phyloP scores from a whole-genome alignment of 2,329 filamentous ascomycete species.

The Trichoderma asperellum region DNA sequence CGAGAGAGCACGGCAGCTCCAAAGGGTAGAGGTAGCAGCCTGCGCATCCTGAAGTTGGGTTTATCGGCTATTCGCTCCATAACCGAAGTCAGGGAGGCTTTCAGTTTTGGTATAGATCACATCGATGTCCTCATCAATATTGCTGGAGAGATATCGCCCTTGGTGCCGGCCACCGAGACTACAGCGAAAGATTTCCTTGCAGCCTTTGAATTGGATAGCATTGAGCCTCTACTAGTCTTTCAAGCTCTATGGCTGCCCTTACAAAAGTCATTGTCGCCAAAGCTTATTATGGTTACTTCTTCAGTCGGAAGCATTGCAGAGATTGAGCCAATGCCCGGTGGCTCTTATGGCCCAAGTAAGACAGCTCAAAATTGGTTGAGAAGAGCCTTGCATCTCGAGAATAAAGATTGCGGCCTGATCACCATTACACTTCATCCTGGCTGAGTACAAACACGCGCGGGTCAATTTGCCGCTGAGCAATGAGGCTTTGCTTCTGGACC shows the following conservation, averaged over 20 bases:
- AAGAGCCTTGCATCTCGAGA: constrained; percentile 38
- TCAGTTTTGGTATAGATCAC: constrained; percentile 38
- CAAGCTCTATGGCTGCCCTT: constrained; percentile 46
- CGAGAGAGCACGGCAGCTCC: constrained; percentile 32
- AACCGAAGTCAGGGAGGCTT: constrained; percentile 32
- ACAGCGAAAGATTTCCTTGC: constrained; percentile 42
- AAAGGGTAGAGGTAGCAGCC: constrained; percentile 36
- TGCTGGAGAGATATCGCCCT: constrained; percentile 47
- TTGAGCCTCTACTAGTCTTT: constrained; percentile 44
- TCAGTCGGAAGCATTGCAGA: constrained; percentile 42
- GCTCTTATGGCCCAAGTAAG: constrained; percentile 44
- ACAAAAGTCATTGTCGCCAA: constrained; percentile 36
- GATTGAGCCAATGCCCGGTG: constrained; percentile 40
- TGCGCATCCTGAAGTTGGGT: constrained; percentile 47
- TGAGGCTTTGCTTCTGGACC: constrained; percentile 38
- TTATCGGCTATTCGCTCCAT: constrained; percentile 37
- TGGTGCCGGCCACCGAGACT: constrained; percentile 37
- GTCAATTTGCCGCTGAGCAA: constrained; percentile 38
- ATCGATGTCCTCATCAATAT: constrained; percentile 60
- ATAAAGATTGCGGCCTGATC: constrained; percentile 32
- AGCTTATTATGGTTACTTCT: constrained; percentile 45
- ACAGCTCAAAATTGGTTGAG: constrained; percentile 44
- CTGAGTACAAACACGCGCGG: constrained; percentile 43
- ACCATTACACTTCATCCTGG: constrained; percentile 45
- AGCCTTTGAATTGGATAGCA: constrained; percentile 51